These are phyloP conservation scores for Entelexis paramagnoliae DNA, from an alignment of 1,139 yeast genomes.

Conservation along the genomic window DNA sequence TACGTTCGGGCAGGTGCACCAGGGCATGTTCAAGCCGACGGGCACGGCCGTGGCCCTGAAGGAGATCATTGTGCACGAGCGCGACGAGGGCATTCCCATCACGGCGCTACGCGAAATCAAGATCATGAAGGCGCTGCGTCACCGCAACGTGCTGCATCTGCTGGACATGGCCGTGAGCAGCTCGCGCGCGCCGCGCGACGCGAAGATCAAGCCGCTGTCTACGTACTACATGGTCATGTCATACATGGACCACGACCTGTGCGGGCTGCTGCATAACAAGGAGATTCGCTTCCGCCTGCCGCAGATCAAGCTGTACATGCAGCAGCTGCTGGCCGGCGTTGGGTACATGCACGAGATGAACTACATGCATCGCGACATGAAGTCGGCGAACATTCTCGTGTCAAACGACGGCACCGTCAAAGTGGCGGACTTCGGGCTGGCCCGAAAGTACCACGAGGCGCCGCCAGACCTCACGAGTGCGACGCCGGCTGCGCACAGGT, in stretches of 20 bases:
- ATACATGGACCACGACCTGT: slow-evolving; percentile 85
- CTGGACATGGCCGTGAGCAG: slow-evolving; percentile 60
- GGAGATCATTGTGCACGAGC: slow-evolving; percentile 69
- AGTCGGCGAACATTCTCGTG: slow-evolving; percentile 82
- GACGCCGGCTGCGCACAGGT: slow-evolving; percentile 41
- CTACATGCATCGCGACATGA: slow-evolving; percentile 82
- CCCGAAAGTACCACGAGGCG: slow-evolving; percentile 65
- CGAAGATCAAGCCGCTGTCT: slow-evolving; percentile 24
- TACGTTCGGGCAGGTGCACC: slow-evolving; percentile 73
- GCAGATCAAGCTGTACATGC: slow-evolving; percentile 76
- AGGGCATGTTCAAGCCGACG: slow-evolving; percentile 47
- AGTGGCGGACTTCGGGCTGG: slow-evolving; percentile 90
- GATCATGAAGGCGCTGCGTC: slow-evolving; percentile 60
- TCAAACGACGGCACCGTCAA: slow-evolving; percentile 68
- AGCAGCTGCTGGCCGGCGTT: slow-evolving; percentile 68
- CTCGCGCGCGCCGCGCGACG: slow-evolving; percentile 35
- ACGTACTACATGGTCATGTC: slow-evolving; percentile 80
- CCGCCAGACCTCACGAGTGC: slow-evolving; percentile 63
- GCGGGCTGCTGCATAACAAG: slow-evolving; percentile 85
- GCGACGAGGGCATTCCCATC: slow-evolving; percentile 87
- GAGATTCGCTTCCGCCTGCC: slow-evolving; percentile 48
- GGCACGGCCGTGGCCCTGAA: slow-evolving; percentile 70
- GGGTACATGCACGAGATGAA: slow-evolving; percentile 60
- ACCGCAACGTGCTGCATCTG: slow-evolving; percentile 63
- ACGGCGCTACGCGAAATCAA: slow-evolving; percentile 91